Evolutionary conservation across 2,329 filamentous ascomycete species (phyloP), one percentile per base, ranked within the genome.

Genomic region (Neophaeococcomyces mojaviensis): DNA sequence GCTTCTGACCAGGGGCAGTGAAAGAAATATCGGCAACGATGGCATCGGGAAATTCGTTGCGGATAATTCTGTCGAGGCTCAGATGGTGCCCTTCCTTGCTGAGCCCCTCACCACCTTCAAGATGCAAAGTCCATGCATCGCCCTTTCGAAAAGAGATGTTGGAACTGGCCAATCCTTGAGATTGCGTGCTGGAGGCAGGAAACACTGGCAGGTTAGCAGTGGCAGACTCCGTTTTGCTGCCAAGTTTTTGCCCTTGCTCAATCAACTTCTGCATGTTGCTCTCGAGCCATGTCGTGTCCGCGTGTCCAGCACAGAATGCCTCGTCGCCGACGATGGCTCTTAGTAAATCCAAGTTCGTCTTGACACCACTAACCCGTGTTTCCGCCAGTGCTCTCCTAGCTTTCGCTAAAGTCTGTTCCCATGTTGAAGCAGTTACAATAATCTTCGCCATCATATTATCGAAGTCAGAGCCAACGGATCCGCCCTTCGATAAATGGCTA

Each of bases 361-460:
- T 75, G 3, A 82, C 66, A 1, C 79, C 79, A 0, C 56, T 59
- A n/a, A 83, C 69, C 2, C 58, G 61, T 0, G 75, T 76, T 49
- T 82, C 78, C 13, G 70, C 63, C 1, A 83, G 61, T 1, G 77
- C 77, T 28, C 76, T 64, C 41, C 65, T 65, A 0, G 77, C 73
- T 58, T 81, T 82, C 2, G 59, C 56, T 1, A 81, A 67, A 0
- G 65, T 67, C 10, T 68, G 68, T n/a, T 65, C 55, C 75, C 77
- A 81, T 6, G 64, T 71, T 0, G 67, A 59, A 0, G 73, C 74
- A 1, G 74, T 78, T 39, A 81, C 61, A 30, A 81, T 75, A 47
- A 81, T 64, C 50, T 82, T 81, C 4, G 76, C 76, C 3, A 81
- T 59, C 1, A 81, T 65, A 44, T 73, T 77, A 58, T 82, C 77